Evolutionary conservation across 768 basidiomycete species (phyloP).

Genomic region (Mrakia blollopis): DNA sequence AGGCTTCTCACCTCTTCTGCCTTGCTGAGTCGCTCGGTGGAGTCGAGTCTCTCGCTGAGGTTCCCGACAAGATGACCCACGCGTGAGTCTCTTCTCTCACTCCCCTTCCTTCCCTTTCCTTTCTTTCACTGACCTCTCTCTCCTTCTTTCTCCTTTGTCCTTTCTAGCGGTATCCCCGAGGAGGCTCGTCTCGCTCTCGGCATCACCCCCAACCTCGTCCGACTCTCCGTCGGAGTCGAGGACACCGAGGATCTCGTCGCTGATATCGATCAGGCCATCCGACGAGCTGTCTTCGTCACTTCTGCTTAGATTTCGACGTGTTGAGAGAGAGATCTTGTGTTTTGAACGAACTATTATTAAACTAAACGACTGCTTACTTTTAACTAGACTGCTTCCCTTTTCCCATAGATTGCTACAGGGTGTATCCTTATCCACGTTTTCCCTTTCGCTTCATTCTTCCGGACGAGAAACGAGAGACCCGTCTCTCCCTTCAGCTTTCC

Average conservation of each 20-base stretch:
- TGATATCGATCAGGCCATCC: conserved; percentile 64
- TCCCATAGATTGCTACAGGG: too few relatives aligned
- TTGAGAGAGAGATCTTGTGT: not conserved
- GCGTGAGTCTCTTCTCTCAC: not conserved
- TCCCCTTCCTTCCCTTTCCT: not conserved
- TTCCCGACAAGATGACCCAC: conserved; percentile 53
- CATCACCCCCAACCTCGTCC: conserved; percentile 51
- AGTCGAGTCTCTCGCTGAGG: conserved; percentile 83
- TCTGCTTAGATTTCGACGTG: not conserved
- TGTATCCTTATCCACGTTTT: too few relatives aligned
- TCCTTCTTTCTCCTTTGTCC: not conserved
- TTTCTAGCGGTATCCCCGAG: conserved; percentile 30
- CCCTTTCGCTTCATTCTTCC: too few relatives aligned
- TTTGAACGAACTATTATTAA: too few relatives aligned
- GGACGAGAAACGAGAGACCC: too few relatives aligned
- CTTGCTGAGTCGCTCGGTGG: conserved; percentile 88
- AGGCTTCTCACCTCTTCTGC: conserved; percentile 48
- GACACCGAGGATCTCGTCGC: conserved; percentile 73
- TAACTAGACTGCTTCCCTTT: too few relatives aligned
- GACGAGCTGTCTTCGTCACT: not conserved
- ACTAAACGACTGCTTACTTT: too few relatives aligned
- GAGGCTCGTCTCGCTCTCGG: conserved; percentile 35
- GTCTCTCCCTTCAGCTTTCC: too few relatives aligned
- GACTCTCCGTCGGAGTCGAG: conserved; percentile 83
- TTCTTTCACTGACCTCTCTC: not conserved